These are phyloP conservation scores for Parmelia sp. DNA, from an alignment of 495 filamentous ascomycete genomes.

Conservation along the genomic window DNA sequence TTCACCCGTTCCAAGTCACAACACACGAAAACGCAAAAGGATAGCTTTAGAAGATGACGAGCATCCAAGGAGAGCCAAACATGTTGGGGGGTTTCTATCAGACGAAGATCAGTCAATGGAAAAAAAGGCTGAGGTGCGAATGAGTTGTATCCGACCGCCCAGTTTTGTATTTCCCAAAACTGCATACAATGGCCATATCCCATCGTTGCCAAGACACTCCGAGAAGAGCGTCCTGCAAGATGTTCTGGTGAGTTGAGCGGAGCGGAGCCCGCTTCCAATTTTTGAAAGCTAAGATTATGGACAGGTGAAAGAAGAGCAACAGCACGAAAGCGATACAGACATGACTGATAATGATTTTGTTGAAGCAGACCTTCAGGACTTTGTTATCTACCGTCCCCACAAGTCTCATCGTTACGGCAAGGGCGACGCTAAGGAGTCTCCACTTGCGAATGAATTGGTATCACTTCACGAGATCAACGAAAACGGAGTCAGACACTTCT, in stretches of 20 bases:
- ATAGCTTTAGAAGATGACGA: not conserved
- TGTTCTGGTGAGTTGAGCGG: slow-evolving; percentile 25
- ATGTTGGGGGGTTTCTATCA: not conserved
- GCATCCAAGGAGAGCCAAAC: not conserved
- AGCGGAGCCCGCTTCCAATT: not conserved
- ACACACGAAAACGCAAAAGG: slow-evolving; percentile 9
- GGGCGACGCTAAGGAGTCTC: slow-evolving; percentile 5
- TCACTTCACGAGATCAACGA: slow-evolving; percentile 45
- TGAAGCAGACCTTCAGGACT: slow-evolving; percentile 45
- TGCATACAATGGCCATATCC: slow-evolving; percentile 29
- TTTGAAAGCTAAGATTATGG: not conserved
- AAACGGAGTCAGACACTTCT: slow-evolving; percentile 26
- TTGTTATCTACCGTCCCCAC: slow-evolving; percentile 44
- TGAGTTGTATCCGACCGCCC: slow-evolving; percentile 14
- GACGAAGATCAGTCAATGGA: not conserved
- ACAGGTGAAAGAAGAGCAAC: slow-evolving; percentile 9
- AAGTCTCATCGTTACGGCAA: slow-evolving; percentile 25
- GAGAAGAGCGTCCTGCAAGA: slow-evolving; percentile 29
- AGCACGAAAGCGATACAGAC: not conserved
- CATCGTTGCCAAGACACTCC: slow-evolving; percentile 25
- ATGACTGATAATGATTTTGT: slow-evolving; percentile 28
- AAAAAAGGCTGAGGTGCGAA: slow-evolving; percentile 1
- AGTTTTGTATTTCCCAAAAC: slow-evolving; percentile 35
- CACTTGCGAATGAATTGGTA: slow-evolving; percentile 41
- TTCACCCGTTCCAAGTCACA: not conserved